phyloP scores from a whole-genome alignment of 495 filamentous ascomycete genomes.

The Aspergillus ostianus region DNA sequence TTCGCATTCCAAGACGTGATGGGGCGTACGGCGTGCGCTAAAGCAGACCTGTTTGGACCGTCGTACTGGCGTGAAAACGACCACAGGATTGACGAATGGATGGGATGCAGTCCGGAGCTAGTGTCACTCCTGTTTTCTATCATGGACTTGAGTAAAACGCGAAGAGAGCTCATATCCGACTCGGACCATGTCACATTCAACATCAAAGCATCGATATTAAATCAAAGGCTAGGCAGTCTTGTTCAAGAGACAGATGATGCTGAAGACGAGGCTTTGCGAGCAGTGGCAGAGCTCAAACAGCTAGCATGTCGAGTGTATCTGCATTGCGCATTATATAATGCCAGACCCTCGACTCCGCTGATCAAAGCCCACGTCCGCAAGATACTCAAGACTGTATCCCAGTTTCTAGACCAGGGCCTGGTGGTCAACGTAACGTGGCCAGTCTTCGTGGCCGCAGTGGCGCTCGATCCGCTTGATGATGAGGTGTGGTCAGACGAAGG shows the following conservation, averaged over 20 bases:
- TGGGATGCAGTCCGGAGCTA: slow-evolving; percentile 46
- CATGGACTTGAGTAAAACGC: slow-evolving; percentile 40
- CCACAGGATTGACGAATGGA: slow-evolving; percentile 41
- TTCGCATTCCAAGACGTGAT: slow-evolving; percentile 51
- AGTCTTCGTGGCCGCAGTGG: slow-evolving; percentile 45
- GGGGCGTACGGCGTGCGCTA: slow-evolving; percentile 45
- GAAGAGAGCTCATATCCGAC: slow-evolving; percentile 28
- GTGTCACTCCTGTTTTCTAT: slow-evolving; percentile 40
- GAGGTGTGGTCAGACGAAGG: slow-evolving; percentile 29
- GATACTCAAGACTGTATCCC: slow-evolving; percentile 33
- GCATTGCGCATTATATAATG: slow-evolving; percentile 41
- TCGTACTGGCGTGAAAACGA: slow-evolving; percentile 45
- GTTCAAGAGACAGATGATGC: slow-evolving; percentile 36
- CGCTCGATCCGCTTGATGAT: slow-evolving; percentile 41
- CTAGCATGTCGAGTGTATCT: slow-evolving; percentile 41
- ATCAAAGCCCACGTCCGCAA: slow-evolving; percentile 34
- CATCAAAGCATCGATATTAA: slow-evolving; percentile 29
- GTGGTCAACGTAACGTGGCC: slow-evolving; percentile 41
- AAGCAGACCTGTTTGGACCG: slow-evolving; percentile 37
- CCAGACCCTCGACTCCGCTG: slow-evolving; percentile 35
- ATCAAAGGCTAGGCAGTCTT: slow-evolving; percentile 29
- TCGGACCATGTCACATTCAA: slow-evolving; percentile 24
- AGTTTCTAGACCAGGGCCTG: slow-evolving; percentile 30
- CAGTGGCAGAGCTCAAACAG: slow-evolving; percentile 42
- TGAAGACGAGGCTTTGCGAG: slow-evolving; percentile 29